These are phyloP conservation scores for Trichoderma sp. DNA, from an alignment of 2,329 filamentous ascomycete species.

Conservation along the genomic window DNA sequence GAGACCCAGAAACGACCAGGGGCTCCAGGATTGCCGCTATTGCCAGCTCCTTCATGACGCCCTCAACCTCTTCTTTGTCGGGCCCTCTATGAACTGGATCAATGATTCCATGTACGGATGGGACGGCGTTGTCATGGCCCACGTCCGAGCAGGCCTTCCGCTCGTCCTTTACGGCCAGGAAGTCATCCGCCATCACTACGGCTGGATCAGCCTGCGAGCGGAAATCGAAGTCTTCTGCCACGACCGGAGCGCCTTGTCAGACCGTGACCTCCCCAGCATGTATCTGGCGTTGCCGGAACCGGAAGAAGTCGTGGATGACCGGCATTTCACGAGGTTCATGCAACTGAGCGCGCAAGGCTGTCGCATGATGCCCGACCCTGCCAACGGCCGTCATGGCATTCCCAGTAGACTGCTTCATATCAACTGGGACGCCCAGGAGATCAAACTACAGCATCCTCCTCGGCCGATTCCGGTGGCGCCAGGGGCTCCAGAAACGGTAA, in stretches of 20 bases:
- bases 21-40: slow-evolving; percentile 11
- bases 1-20: background rate
- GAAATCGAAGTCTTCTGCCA: background rate
- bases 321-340: background rate
- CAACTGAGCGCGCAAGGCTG: background rate
- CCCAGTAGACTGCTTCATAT: slow-evolving; percentile 7
- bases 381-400: background rate
- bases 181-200: background rate
- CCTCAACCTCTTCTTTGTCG: slow-evolving; percentile 17
- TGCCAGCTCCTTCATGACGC: slow-evolving; percentile 13
- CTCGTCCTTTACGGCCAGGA: background rate
- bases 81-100: background rate
- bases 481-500: background rate
- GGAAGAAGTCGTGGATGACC: background rate
- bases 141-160: background rate
- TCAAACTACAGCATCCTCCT: background rate
- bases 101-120: background rate
- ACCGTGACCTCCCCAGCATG: background rate
- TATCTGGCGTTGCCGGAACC: background rate
- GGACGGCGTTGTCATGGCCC: background rate
- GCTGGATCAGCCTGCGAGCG: background rate
- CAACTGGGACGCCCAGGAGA: background rate
- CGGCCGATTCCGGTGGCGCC: background rate
- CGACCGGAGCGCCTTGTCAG: background rate
- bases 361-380: background rate